These are phyloP conservation scores for Pyrenochaeta sp. DNA, from an alignment of 2,329 filamentous ascomycete species.

Conservation along the genomic window DNA sequence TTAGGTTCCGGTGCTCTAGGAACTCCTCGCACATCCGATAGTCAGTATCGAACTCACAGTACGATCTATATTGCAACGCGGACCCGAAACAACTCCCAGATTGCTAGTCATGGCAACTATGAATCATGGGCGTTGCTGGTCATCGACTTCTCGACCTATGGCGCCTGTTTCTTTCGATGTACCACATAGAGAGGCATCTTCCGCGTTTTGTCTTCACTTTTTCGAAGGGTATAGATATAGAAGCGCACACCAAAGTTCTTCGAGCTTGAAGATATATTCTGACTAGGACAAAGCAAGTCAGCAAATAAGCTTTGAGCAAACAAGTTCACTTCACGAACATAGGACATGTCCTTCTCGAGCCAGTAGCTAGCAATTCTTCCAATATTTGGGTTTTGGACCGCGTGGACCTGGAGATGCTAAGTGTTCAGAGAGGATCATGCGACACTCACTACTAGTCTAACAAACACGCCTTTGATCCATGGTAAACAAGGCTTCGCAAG, in stretches of 20 bases:
- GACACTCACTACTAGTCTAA: neutral
- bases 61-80: neutral
- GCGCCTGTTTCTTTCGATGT: neutral
- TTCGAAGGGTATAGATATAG: neutral
- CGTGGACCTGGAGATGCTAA: constrained; percentile 24
- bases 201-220: neutral
- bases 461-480: neutral
- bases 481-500: neutral
- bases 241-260: neutral
- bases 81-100: neutral
- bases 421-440: neutral
- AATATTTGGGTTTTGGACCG: constrained; percentile 25
- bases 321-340: neutral
- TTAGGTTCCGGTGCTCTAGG: too few species aligned
- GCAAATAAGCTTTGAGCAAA: neutral
- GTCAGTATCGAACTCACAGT: neutral
- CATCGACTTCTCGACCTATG: neutral
- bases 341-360: neutral
- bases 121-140: neutral
- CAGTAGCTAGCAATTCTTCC: constrained; percentile 12
- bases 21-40: too few species aligned
- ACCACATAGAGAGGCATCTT: neutral
- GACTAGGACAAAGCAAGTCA: neutral
- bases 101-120: neutral
- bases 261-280: neutral